phyloP scores from a whole-genome alignment of 2,329 filamentous ascomycete species.

The Pezicula carpinea region DNA sequence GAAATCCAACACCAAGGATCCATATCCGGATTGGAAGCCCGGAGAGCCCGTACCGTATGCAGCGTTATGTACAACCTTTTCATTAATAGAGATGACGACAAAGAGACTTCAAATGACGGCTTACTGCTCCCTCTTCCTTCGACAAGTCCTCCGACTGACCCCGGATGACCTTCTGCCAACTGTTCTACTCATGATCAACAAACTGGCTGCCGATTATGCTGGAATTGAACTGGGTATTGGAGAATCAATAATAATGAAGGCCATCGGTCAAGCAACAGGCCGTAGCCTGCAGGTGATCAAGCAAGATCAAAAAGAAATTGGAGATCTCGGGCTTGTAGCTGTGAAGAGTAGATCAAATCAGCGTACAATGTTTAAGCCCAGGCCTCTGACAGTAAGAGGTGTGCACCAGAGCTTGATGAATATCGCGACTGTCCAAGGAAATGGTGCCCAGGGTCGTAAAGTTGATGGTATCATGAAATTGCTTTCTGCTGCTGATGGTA shows the following conservation, averaged over 20 bases:
- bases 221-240: conserved; percentile 98
- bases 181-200: conserved; percentile 94
- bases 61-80: conserved; percentile 90
- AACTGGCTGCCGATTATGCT: conserved; percentile 92
- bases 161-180: conserved; percentile 84
- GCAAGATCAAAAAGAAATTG: conserved; percentile 92
- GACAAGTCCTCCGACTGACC: conserved; percentile 88
- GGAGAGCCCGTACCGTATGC: conserved; percentile 90
- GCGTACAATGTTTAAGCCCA: conserved; percentile 97
- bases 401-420: conserved; percentile 85
- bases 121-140: conserved; percentile 84
- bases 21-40: conserved; percentile 92
- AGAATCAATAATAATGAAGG: conserved; percentile 97
- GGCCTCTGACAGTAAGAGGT: conserved; percentile 77
- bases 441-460: conserved; percentile 84
- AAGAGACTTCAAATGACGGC: conserved; percentile 86
- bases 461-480: conserved; percentile 95
- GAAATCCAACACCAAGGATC: conserved; percentile 64
- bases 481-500: conserved; percentile 80
- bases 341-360: conserved; percentile 94
- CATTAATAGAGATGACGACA: conserved; percentile 88
- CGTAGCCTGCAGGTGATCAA: conserved; percentile 87
- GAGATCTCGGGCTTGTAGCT: conserved; percentile 88
- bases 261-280: conserved; percentile 91
- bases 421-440: conserved; percentile 82